These are phyloP conservation scores for Lippia alba DNA, from an alignment of 305 asterid species.

Conservation along the genomic window DNA sequence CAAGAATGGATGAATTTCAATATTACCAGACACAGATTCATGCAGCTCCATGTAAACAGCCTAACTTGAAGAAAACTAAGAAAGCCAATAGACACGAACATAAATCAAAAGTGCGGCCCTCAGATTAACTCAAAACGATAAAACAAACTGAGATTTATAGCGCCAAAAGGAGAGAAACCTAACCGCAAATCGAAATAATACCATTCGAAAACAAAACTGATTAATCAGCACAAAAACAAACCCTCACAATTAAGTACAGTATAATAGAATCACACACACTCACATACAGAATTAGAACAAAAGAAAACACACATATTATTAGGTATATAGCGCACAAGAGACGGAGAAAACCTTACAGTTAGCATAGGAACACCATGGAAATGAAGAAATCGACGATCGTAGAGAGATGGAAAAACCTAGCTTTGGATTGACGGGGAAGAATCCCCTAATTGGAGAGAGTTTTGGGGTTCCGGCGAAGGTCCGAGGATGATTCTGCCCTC, in stretches of 20 bases:
- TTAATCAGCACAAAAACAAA: slow-evolving; percentile 4
- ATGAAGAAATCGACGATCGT: slow-evolving; percentile 37
- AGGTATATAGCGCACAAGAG: slow-evolving; percentile 2
- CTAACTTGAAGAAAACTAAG: slow-evolving; percentile 22
- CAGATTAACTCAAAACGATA: slow-evolving; percentile 27
- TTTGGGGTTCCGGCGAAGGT: slow-evolving; percentile 37
- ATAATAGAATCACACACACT: slow-evolving; percentile 20
- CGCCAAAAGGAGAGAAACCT: slow-evolving; percentile 17
- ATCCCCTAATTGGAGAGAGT: slow-evolving; percentile 9
- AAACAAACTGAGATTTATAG: slow-evolving; percentile 10
- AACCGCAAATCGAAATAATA: slow-evolving; percentile 15
- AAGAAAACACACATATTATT: neutral
- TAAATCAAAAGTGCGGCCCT: slow-evolving; percentile 13
- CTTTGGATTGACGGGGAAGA: slow-evolving; percentile 15
- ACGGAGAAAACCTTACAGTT: slow-evolving; percentile 34
- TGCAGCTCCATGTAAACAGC: slow-evolving; percentile 27
- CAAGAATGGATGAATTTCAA: slow-evolving; percentile 13
- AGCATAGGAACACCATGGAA: slow-evolving; percentile 28
- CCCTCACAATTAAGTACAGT: slow-evolving; percentile 14
- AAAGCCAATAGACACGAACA: neutral
- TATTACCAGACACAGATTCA: slow-evolving; percentile 27
- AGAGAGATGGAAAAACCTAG: slow-evolving; percentile 12
- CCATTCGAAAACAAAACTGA: neutral
- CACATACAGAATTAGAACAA: neutral
- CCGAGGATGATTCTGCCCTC: slow-evolving; percentile 30